Evolutionary conservation across 352 stramenopile species (phyloP).

Genomic region (Globisporangium paroecandrum): DNA sequence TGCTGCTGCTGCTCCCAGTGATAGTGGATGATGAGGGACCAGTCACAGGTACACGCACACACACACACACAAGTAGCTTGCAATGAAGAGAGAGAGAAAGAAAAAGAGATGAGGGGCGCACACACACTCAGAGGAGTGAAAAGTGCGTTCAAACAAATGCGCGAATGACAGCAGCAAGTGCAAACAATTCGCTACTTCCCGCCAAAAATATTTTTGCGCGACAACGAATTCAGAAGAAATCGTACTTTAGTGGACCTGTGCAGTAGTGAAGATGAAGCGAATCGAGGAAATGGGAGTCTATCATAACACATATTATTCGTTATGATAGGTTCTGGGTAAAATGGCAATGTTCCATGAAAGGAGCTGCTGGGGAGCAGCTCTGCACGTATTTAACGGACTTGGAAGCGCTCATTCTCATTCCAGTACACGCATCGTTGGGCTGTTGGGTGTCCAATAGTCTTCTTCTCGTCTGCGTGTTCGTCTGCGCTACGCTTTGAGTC

Average conservation of each 20-base stretch:
- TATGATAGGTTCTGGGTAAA: not conserved
- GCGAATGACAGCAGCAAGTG: slow-evolving; percentile 1
- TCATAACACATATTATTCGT: not conserved
- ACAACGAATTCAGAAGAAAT: slow-evolving; percentile 1
- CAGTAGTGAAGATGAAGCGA: not conserved
- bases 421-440: not conserved
- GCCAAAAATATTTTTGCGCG: slow-evolving; percentile 9
- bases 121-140: not conserved
- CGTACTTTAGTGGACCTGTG: not conserved
- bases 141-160: not conserved
- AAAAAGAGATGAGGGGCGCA: not conserved
- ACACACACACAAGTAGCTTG: no score
- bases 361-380: not conserved
- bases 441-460: not conserved
- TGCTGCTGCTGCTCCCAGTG: not conserved
- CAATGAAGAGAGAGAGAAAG: no score
- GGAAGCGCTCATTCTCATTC: not conserved
- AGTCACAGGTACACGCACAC: not conserved
- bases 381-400: not conserved
- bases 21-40: not conserved
- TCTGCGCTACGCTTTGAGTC: not conserved
- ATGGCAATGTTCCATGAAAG: not conserved
- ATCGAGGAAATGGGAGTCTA: not conserved
- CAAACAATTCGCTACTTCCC: slow-evolving; percentile 12
- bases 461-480: not conserved